phyloP scores from a whole-genome alignment of 352 stramenopile genomes.

The Globisporangium alternatum region DNA sequence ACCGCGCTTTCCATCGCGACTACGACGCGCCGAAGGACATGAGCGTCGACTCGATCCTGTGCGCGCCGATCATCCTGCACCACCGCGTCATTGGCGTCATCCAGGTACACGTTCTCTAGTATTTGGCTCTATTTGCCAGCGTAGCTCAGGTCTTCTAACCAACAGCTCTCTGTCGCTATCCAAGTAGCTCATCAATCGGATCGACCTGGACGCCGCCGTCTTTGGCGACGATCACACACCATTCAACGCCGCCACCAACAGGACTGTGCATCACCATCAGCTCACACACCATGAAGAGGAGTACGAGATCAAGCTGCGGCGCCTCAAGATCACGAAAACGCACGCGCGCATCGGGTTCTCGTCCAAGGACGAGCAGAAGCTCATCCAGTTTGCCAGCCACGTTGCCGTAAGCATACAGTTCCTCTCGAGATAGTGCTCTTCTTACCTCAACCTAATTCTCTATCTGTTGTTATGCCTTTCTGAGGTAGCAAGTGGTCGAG shows the following conservation, averaged over 20 bases:
- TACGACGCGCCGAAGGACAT: slow-evolving; percentile 56
- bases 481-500: slow-evolving; percentile 44
- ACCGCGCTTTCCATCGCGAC: slow-evolving; percentile 53
- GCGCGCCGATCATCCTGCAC: slow-evolving; percentile 50
- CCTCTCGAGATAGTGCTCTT: not conserved
- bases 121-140: not conserved
- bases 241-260: not conserved
- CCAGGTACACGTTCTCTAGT: slow-evolving; percentile 20
- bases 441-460: not conserved
- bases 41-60: slow-evolving; percentile 51
- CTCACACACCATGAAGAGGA: slow-evolving; percentile 21
- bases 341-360: slow-evolving; percentile 38
- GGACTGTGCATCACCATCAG: not conserved
- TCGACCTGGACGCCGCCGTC: slow-evolving; percentile 26
- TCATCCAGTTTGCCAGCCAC: slow-evolving; percentile 63
- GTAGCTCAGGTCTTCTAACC: not conserved
- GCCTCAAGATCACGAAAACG: slow-evolving; percentile 27
- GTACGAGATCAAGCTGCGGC: slow-evolving; percentile 38
- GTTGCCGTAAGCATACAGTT: slow-evolving; percentile 26
- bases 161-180: not conserved
- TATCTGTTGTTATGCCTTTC: not conserved
- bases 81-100: slow-evolving; percentile 58
- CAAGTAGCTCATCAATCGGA: slow-evolving; percentile 46
- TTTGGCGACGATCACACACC: not conserved
- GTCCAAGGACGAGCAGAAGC: slow-evolving; percentile 59